phyloP scores from a whole-genome alignment of 106 monocot species.

The Platanthera zijinensis region DNA sequence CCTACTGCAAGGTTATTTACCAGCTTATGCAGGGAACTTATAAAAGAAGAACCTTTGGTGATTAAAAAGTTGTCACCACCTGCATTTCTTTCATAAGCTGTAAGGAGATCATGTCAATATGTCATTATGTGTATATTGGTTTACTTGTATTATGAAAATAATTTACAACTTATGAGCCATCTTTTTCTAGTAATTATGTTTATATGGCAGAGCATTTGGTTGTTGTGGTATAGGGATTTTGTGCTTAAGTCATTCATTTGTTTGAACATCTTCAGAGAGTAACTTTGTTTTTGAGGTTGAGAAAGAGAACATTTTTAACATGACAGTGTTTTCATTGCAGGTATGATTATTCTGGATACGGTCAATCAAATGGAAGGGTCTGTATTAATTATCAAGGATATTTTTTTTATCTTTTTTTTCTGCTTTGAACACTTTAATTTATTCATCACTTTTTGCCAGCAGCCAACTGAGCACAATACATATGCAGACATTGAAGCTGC shows the following conservation, averaged over 20 bases:
- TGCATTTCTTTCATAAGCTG: no score
- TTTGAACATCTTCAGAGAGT: background rate
- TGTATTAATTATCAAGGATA: background rate
- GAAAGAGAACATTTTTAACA: background rate
- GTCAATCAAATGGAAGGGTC: conserved; percentile 85
- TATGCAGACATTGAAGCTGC: conserved; percentile 86
- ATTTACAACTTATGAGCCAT: no score
- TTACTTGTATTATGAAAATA: no score
- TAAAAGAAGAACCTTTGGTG: no score
- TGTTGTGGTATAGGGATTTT: background rate
- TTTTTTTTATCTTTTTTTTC: background rate
- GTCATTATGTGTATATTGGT: no score
- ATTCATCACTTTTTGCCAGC: conserved; percentile 7
- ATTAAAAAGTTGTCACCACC: no score
- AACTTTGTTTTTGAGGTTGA: background rate
- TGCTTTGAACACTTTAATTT: background rate
- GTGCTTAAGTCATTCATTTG: background rate
- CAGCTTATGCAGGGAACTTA: no score
- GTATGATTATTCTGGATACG: conserved; percentile 98
- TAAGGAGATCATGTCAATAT: no score
- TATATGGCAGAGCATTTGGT: background rate
- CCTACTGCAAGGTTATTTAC: no score
- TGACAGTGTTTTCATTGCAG: conserved; percentile 18
- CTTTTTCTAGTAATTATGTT: no score
- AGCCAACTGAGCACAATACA: conserved; percentile 95